Conservation (phyloP, 2,329 filamentous ascomycete genomes). For the Neospermospora avenae region DNA sequence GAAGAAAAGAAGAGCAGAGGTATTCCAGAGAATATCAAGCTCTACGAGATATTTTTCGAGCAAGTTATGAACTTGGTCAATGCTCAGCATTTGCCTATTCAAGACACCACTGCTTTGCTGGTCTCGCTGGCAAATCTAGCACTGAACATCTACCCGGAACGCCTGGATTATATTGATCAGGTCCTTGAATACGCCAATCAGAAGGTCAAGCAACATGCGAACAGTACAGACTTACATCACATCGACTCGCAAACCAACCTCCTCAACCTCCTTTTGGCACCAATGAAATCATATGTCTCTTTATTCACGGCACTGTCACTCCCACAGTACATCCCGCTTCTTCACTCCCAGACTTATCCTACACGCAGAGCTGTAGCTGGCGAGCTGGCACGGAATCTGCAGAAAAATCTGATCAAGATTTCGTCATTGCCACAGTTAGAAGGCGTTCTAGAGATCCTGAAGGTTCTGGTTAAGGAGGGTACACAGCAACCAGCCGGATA, state of each 20-base stretch:
- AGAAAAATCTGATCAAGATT: constrained; percentile 78
- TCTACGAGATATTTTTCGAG: constrained; percentile 96
- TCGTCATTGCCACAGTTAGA: constrained; percentile 76
- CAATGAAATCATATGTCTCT: constrained; percentile 84
- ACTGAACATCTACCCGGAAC: constrained; percentile 90
- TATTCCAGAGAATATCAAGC: constrained; percentile 74
- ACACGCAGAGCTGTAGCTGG: constrained; percentile 88
- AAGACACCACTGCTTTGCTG: constrained; percentile 88
- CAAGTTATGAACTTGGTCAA: constrained; percentile 93
- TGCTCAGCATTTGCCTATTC: constrained; percentile 84
- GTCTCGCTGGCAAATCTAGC: constrained; percentile 94
- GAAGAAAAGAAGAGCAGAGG: constrained; percentile 41
- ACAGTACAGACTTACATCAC: constrained; percentile 93
- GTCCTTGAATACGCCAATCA: constrained; percentile 82
- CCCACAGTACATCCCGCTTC: constrained; percentile 85
- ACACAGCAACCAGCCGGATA: constrained; percentile 81
- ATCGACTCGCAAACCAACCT: constrained; percentile 83
- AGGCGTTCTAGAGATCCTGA: constrained; percentile 82
- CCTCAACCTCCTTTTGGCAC: constrained; percentile 83
- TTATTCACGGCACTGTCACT: constrained; percentile 95
- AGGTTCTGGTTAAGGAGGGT: constrained; percentile 91
- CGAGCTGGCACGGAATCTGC: constrained; percentile 78
- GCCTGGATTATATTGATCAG: constrained; percentile 92
- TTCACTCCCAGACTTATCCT: constrained; percentile 88
- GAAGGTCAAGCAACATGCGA: constrained; percentile 85